A percentile compares a stretch with the other conserved stretches of the same genome.
Evolutionary conservation across 1,284 basidiomycete genomes (phyloP).

Genomic region (Puccinia sorghi): DNA sequence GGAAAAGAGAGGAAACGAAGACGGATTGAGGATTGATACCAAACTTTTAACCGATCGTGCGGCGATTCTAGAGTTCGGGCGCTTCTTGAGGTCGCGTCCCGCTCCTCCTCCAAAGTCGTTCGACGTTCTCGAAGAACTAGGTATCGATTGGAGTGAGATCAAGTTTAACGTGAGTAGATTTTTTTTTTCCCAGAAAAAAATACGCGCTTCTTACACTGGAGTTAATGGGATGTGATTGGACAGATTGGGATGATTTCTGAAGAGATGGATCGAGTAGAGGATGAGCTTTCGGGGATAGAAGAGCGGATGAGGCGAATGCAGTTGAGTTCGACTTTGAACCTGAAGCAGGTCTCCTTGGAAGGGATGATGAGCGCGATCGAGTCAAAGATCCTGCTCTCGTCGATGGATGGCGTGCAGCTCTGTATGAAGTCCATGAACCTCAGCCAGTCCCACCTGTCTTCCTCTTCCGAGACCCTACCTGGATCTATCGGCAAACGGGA

Average conservation of each 20-base stretch:
- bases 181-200: neutral
- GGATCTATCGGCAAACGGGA: constrained; percentile 8
- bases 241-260: constrained; percentile 29
- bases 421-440: constrained; percentile 21
- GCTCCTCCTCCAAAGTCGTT: constrained; percentile 13
- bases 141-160: constrained; percentile 18
- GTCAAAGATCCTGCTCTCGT: constrained; percentile 3
- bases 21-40: constrained; percentile 6
- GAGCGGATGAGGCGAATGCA: neutral
- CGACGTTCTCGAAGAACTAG: constrained; percentile 8
- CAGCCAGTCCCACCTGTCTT: neutral
- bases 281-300: neutral
- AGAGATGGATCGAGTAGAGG: constrained; percentile 12
- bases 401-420: constrained; percentile 7
- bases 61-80: constrained; percentile 19
- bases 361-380: constrained; percentile 7
- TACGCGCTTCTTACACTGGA: neutral
- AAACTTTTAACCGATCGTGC: constrained; percentile 4
- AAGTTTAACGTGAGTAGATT: neutral
- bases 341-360: neutral
- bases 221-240: neutral
- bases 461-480: no score
- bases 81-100: constrained; percentile 20
- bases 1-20: neutral
- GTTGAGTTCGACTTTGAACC: constrained; percentile 4